Percentiles rank a stretch among this genome's conserved stretches.
Evolutionary conservation across 116 monocot species (phyloP).

Genomic region (Phalaenopsis hybrid): DNA sequence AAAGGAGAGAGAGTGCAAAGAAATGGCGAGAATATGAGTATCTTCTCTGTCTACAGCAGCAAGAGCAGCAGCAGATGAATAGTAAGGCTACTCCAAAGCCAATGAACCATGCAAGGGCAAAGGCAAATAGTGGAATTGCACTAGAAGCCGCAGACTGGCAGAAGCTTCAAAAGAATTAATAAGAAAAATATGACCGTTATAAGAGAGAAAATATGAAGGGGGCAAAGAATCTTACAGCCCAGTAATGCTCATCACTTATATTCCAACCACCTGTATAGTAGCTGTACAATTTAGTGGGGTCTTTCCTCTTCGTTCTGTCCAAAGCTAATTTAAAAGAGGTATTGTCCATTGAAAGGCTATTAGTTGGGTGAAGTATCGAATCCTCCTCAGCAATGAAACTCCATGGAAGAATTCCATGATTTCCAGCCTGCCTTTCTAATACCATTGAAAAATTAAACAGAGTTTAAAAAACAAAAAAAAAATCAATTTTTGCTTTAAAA

Average conservation of each 20-base stretch:
- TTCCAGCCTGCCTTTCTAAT: slow-evolving; percentile 1
- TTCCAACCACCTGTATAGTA: slow-evolving; percentile 82
- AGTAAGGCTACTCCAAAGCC: slow-evolving; percentile 48
- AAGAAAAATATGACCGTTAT: background rate
- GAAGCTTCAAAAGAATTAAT: slow-evolving; percentile 3
- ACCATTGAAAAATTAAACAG: background rate
- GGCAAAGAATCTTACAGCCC: slow-evolving; percentile 52
- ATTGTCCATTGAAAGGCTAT: slow-evolving; percentile 15
- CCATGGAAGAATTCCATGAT: slow-evolving; percentile 14
- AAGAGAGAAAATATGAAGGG: background rate
- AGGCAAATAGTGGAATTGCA: slow-evolving; percentile 42
- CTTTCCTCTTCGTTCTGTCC: slow-evolving; percentile 54
- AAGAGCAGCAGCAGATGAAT: slow-evolving; percentile 55
- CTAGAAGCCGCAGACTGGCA: slow-evolving; percentile 66
- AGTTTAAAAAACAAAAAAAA: background rate
- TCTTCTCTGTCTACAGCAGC: slow-evolving; percentile 39
- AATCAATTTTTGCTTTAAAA: background rate
- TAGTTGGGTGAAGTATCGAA: background rate
- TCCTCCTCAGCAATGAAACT: slow-evolving; percentile 13
- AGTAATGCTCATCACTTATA: slow-evolving; percentile 66
- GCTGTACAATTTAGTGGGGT: slow-evolving; percentile 43
- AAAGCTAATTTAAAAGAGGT: slow-evolving; percentile 57
- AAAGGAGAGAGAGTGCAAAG: slow-evolving; percentile 43
- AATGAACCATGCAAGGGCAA: slow-evolving; percentile 52
- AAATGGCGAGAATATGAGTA: slow-evolving; percentile 59